Conservation (phyloP, 2,329 filamentous ascomycete species). For the Fusarium coffeatum region DNA sequence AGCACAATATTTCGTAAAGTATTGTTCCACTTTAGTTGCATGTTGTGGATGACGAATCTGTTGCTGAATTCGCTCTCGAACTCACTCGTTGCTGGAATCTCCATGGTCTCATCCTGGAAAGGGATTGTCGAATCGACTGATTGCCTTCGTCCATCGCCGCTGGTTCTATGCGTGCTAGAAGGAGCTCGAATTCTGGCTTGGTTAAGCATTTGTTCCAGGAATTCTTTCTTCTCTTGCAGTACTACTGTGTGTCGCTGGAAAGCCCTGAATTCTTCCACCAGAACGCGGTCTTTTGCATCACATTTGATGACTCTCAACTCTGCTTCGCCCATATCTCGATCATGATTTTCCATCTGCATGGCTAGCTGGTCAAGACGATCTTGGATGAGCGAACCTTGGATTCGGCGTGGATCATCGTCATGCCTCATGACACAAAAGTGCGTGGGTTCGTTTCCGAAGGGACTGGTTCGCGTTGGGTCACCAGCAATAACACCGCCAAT, state of each 20-base stretch:
- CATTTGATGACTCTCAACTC: slow-evolving; percentile 73
- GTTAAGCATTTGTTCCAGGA: slow-evolving; percentile 68
- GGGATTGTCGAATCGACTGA: slow-evolving; percentile 59
- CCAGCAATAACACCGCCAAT: slow-evolving; percentile 82
- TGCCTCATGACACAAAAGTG: slow-evolving; percentile 96
- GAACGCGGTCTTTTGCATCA: slow-evolving; percentile 60
- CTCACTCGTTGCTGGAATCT: slow-evolving; percentile 78
- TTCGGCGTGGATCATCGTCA: slow-evolving; percentile 86
- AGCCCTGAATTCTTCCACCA: slow-evolving; percentile 70
- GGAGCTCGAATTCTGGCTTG: slow-evolving; percentile 58
- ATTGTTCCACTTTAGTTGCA: slow-evolving; percentile 99
- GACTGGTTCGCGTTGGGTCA: slow-evolving; percentile 85
- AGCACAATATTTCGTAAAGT: slow-evolving; percentile 94
- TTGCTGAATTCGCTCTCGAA: slow-evolving; percentile 97
- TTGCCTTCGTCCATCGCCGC: slow-evolving; percentile 43
- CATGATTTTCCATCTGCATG: slow-evolving; percentile 80
- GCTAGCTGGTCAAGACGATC: slow-evolving; percentile 82
- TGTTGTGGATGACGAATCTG: slow-evolving; percentile 96
- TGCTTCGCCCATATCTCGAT: slow-evolving; percentile 77
- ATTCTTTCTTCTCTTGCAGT: slow-evolving; percentile 67
- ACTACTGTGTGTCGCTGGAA: slow-evolving; percentile 66
- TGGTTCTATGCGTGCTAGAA: slow-evolving; percentile 45
- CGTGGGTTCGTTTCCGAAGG: slow-evolving; percentile 92
- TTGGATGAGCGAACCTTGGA: slow-evolving; percentile 88
- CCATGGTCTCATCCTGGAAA: slow-evolving; percentile 69